phyloP scores from a whole-genome alignment of 2,329 filamentous ascomycete genomes.

The Paecilomyces sp. region DNA sequence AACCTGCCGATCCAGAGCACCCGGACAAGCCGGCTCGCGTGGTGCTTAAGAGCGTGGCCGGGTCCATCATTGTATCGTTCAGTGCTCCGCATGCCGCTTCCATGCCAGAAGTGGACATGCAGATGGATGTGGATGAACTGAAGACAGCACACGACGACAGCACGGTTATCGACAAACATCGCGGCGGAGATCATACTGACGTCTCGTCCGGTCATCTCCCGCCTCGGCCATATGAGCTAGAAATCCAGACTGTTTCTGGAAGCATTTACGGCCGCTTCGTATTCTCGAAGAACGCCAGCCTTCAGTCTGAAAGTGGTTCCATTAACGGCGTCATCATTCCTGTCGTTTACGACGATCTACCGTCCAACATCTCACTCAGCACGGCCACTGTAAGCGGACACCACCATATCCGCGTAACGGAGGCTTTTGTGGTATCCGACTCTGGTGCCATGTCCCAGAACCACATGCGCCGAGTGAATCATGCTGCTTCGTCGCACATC shows the following conservation, averaged over 20 bases:
- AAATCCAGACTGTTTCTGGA: constrained; percentile 21
- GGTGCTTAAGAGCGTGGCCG: constrained; percentile 15
- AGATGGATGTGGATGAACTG: constrained; percentile 1
- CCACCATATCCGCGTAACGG: constrained; percentile 10
- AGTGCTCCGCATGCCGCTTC: background rate
- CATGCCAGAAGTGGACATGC: constrained; percentile 1
- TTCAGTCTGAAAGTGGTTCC: constrained; percentile 39
- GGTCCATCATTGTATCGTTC: constrained; percentile 20
- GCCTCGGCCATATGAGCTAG: constrained; percentile 17
- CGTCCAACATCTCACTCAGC: constrained; percentile 8
- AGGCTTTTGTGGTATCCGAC: constrained; percentile 10
- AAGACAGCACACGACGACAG: background rate
- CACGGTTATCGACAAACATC: background rate
- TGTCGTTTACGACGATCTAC: constrained; percentile 9
- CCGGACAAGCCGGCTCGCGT: constrained; percentile 20
- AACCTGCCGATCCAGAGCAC: constrained; percentile 19
- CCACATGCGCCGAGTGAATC: background rate
- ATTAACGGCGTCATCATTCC: constrained; percentile 46
- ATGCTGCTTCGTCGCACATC: constrained; percentile 10
- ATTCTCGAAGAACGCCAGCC: constrained; percentile 41
- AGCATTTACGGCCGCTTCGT: constrained; percentile 36
- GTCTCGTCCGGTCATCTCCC: constrained; percentile 3
- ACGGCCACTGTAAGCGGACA: constrained; percentile 10
- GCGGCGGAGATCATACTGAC: background rate
- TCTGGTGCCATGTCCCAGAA: background rate